Evolutionary conservation across 306 rosid genomes (phyloP), one percentile per base, ranked within the genome.

Genomic region (Pachyrhizus erosus): DNA sequence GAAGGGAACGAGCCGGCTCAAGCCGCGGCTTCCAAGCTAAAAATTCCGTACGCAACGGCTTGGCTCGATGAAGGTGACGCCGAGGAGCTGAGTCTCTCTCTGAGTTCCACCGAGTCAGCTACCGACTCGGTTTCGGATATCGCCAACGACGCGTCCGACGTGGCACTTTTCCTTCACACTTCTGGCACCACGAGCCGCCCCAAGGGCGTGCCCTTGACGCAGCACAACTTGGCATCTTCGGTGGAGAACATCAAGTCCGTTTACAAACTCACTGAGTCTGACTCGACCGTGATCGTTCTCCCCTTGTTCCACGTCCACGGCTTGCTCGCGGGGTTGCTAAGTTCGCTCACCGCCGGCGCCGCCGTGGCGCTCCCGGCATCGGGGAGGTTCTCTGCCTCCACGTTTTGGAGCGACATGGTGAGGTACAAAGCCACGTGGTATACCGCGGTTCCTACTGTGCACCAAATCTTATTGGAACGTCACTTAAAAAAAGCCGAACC

Each of bases 141-240:
- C 39, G 9, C 12, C 12, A 70, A 70, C 57, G 57, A 70, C 39
- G 14, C 37, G 1, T 43, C 75, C 75, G 75, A 70, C 57, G 75
- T 70, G 75, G 75, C 57, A 7, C 39, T 70, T 2, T 70, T 70
- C 18, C 75, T 70, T 0, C 75, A 70, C 75, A 70, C 75, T 48
- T 70, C 75, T 23, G 75, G 75, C 23, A 70, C 75, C 57, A 70
- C 75, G 21, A 70, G 75, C 23, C 75, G 75, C 39, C 75, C 75
- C 57, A 70, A 70, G 14, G 75, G 75, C 18, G 75, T 70, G 21
- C 75, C 75, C 7, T 43, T 70, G 57, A 70, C 75, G 75, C 75
- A 70, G 39, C 37, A 70, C 21, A 70, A 70, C 55, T 24, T 70
- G 3, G 75, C 75, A 21, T 70, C 75, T 2, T 70, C 75, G 23